Conservation (phyloP, 2,329 filamentous ascomycete genomes). For the Ophiostoma sp. region DNA sequence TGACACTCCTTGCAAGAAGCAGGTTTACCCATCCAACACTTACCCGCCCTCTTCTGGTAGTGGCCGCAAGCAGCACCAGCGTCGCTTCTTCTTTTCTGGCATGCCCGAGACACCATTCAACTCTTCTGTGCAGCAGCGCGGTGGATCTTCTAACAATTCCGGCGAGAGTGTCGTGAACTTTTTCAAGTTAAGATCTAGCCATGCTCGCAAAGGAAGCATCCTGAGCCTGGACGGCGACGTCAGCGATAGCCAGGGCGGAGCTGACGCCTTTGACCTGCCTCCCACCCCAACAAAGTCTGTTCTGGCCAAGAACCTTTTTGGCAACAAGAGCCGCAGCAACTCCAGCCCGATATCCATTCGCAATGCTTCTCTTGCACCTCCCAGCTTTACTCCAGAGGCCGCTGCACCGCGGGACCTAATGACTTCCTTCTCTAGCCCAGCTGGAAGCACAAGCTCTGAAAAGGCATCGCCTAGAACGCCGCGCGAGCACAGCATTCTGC, state of each 20-base stretch:
- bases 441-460: slow-evolving; percentile 49
- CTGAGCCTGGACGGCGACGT: slow-evolving; percentile 72
- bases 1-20: slow-evolving; percentile 94
- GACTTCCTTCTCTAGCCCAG: slow-evolving; percentile 39
- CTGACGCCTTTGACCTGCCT: slow-evolving; percentile 66
- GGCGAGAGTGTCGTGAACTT: slow-evolving; percentile 52
- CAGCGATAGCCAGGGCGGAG: slow-evolving; percentile 35
- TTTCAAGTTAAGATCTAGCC: slow-evolving; percentile 52
- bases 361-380: slow-evolving; percentile 6
- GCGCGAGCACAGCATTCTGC: slow-evolving; percentile 49
- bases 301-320: slow-evolving; percentile 37
- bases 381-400: slow-evolving; percentile 17
- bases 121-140: slow-evolving; percentile 41
- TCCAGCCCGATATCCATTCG: slow-evolving; percentile 28
- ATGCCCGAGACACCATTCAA: slow-evolving; percentile 79
- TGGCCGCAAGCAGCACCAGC: slow-evolving; percentile 55
- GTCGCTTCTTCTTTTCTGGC: slow-evolving; percentile 59
- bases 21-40: slow-evolving; percentile 62
- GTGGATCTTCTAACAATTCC: slow-evolving; percentile 33
- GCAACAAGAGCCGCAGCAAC: slow-evolving; percentile 23
- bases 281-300: slow-evolving; percentile 82
- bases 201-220: slow-evolving; percentile 60
- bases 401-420: background rate
- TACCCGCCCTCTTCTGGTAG: slow-evolving; percentile 56
- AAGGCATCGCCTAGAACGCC: slow-evolving; percentile 68